Base-by-base conservation (phyloP, 176 grass and related monocot species). In the Eleusine coracana region DNA sequence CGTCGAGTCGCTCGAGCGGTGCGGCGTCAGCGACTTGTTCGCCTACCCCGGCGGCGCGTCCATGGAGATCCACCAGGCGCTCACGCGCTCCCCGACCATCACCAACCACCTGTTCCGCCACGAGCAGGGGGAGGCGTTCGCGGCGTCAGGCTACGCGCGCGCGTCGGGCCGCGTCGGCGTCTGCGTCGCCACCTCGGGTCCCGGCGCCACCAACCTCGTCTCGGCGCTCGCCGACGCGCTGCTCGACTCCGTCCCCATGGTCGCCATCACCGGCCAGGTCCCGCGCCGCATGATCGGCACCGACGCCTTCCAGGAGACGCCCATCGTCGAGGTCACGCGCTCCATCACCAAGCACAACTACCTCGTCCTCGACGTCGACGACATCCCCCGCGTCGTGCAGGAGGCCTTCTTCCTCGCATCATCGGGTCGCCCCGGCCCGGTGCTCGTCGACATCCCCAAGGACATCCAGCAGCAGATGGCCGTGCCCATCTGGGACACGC, bases 31-130 rank as follows among this genome's bases (percentile, higher is more conserved):
- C 18, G 89, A 99, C 80, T 85, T 99, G 20, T 99, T 99, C 86
- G 96, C 89, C 39, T 99, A 99, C 82, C 96, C 96, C 0, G 93
- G 96, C 77, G 96, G 96, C 76, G 96, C 96, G 20, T 99, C 96
- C 76, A 94, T 99, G 96, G 96, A 99, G 89, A 99, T 99, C 89
- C 96, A 99, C 89, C 96, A 99, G 88, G 96, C 96, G 18, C 93
- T 99, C 21, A 99, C 96, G 15, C 93, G 96, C 15, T 99, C 96
- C 54, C 96, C 93, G 0, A 71, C 62, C 52, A 99, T 99, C 73
- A 58, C 81, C 64, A 99, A 99, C 79, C 96, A 99, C 85, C 93
- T 99, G 50, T 86, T 93, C 70, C 91, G 96, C 28, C 96, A 99
- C 84, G 96, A 99, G 86, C 96, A 99, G 86, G 96, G 96, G 0